Base-by-base conservation (phyloP, 2,329 filamentous ascomycete species). In the Didymella glomerata region DNA sequence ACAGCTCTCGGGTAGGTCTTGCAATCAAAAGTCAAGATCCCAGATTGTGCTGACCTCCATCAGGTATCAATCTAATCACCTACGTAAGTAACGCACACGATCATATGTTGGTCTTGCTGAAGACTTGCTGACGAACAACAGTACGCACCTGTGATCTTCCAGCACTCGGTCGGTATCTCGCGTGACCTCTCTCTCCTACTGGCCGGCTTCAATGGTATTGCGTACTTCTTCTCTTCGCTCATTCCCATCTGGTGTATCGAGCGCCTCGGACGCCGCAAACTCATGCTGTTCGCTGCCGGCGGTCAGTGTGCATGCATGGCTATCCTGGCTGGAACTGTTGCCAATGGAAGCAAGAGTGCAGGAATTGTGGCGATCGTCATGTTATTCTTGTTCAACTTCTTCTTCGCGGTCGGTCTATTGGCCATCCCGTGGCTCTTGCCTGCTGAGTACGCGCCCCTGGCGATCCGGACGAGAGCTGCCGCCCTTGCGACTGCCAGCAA, bases 161-260 rank as follows among this genome's bases (percentile, higher is more conserved):
- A 36, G 32, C 32, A 36, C 5, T 36, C 32, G 14, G 32, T 36
- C 16, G 32, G 32, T n/a, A 36, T 36, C 14, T 36, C 32, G 16
- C 32, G 32, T 7, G 14, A 36, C 8, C 32, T 36, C 16, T 36
- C 32, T 9, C 32, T 36, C 2, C 16, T 36, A 5, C 16, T 36
- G 32, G 32, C 32, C 6, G 32, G 32, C 14, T 36, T 36, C 16
- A 36, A 36, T 16, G 32, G 32, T 4, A 18, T 78, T 7, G 76
- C 73, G 1, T 80, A 79, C 50, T 79, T 79, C 61, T 54, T 78
- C 20, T 75, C 76, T 1, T 72, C 77, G 1, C 62, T 76, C 22
- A 68, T 78, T 38, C 73, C 78, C 1, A 77, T 80, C 6, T 77
- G 73, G 63, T 66, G 74, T 6, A 77, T 80, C 57, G 75, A 79